Evolutionary conservation across 108 stramenopile genomes (phyloP), one percentile per base, ranked within the genome.

Genomic region (Tribonema minus): DNA sequence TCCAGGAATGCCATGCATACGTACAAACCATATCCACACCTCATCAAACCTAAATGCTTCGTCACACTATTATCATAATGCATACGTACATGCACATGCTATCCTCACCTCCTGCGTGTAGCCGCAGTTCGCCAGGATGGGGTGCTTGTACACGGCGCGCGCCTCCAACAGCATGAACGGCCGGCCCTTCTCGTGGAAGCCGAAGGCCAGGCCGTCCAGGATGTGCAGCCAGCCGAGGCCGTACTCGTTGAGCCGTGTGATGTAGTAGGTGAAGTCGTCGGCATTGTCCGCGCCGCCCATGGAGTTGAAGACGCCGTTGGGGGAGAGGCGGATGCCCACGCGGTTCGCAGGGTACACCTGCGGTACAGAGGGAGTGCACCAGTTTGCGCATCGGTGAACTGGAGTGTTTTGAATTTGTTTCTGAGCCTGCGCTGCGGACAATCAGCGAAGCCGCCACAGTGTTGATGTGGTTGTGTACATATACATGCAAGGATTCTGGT

Each of bases 61-160:
- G n/a, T n/a, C n/a, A n/a, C n/a, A n/a, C n/a, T n/a, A n/a, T n/a
- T n/a, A n/a, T n/a, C n/a, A n/a, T n/a, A n/a, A n/a, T n/a, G n/a
- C n/a, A n/a, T n/a, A n/a, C n/a, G n/a, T n/a, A n/a, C n/a, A n/a
- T n/a, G n/a, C n/a, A n/a, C n/a, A n/a, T n/a, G n/a, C n/a, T n/a
- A n/a, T n/a, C n/a, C n/a, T n/a, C n/a, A n/a, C 46, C 7, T 90
- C 89, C 34, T 83, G 81, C 41, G 88, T 89, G 37, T 89, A 69
- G 9, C 87, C 88, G 37, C 87, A 84, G 69, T 90, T 89, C 83
- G 71, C 70, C 38, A 92, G 86, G 60, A 92, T 61, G 20, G 46
- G 46, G 46, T 54, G 46, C 15, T 54, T 20, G 20, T 54, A 54
- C 46, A 54, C 46, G 15, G 9, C 20, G 20, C 46, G 46, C 20